phyloP scores from a whole-genome alignment of 164 flowering plant species.

The Liquidambar formosana region DNA sequence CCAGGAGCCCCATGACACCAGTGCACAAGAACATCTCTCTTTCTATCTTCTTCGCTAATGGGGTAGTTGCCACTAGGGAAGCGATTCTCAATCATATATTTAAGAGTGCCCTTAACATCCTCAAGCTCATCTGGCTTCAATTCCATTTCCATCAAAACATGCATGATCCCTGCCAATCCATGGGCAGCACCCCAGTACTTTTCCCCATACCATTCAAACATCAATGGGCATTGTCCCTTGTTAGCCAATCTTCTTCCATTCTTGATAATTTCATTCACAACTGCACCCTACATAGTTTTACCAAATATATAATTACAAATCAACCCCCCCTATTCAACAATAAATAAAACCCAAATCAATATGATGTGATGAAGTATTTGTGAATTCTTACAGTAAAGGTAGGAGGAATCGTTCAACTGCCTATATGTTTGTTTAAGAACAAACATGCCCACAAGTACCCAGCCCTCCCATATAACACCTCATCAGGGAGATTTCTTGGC shows the following conservation, averaged over 20 bases:
- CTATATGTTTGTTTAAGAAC: conserved; percentile 35
- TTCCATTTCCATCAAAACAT: conserved; percentile 71
- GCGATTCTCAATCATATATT: conserved; percentile 66
- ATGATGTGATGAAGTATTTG: not conserved
- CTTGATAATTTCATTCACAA: conserved; percentile 29
- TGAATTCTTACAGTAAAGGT: conserved; percentile 16
- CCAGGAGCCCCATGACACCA: conserved; percentile 97
- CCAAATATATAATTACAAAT: not conserved
- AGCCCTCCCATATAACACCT: conserved; percentile 36
- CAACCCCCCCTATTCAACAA: not conserved
- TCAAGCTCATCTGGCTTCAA: conserved; percentile 64
- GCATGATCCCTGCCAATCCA: conserved; percentile 84
- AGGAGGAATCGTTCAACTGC: conserved; percentile 25
- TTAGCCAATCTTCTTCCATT: conserved; percentile 24
- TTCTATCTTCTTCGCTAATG: conserved; percentile 52
- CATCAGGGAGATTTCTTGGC: conserved; percentile 32
- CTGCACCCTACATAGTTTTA: conserved; percentile 20
- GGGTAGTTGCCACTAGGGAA: conserved; percentile 83
- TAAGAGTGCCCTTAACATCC: conserved; percentile 64
- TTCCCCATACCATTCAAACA: conserved; percentile 45
- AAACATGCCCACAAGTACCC: conserved; percentile 45
- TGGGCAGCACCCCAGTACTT: conserved; percentile 62
- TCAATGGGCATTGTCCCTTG: conserved; percentile 26
- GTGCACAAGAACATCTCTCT: conserved; percentile 67
- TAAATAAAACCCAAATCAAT: not conserved